Percentiles rank a stretch among this genome's conserved stretches.
Conservation (phyloP, 2,329 filamentous ascomycete species). For the Colletotrichum chrysophilum region DNA sequence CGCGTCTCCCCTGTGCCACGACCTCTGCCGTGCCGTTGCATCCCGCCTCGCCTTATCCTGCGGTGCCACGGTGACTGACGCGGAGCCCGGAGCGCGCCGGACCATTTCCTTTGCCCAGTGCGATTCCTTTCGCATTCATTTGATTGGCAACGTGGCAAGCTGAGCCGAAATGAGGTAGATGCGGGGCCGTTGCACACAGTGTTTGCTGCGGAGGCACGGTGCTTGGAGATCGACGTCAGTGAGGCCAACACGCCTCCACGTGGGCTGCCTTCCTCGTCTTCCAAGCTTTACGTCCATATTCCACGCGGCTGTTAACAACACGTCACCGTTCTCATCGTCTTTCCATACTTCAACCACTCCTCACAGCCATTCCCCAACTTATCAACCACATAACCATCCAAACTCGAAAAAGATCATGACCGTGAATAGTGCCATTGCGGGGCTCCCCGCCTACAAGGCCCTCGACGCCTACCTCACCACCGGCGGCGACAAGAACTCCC, state of each 20-base stretch:
- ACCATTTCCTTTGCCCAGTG: neutral
- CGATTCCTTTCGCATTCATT: neutral
- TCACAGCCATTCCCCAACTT: neutral
- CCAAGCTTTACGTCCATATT: neutral
- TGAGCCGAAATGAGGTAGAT: neutral
- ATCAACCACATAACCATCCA: neutral
- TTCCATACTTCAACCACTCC: neutral
- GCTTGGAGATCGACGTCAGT: conserved; percentile 13
- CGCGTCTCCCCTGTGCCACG: neutral
- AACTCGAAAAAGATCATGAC: neutral
- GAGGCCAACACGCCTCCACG: conserved; percentile 14
- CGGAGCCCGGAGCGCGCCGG: neutral
- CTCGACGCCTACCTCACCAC: neutral
- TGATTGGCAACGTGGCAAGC: neutral
- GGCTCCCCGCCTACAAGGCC: conserved; percentile 8
- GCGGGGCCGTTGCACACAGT: neutral
- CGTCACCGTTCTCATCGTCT: neutral
- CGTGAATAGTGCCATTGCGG: neutral
- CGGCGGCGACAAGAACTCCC: neutral
- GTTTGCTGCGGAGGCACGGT: neutral
- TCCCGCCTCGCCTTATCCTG: neutral
- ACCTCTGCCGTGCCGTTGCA: neutral
- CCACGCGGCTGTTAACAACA: neutral
- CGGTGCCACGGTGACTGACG: neutral
- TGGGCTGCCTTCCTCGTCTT: neutral